Evolutionary conservation across 176 grass and related monocot genomes (phyloP).

Genomic region (Tuctoria greenei): DNA sequence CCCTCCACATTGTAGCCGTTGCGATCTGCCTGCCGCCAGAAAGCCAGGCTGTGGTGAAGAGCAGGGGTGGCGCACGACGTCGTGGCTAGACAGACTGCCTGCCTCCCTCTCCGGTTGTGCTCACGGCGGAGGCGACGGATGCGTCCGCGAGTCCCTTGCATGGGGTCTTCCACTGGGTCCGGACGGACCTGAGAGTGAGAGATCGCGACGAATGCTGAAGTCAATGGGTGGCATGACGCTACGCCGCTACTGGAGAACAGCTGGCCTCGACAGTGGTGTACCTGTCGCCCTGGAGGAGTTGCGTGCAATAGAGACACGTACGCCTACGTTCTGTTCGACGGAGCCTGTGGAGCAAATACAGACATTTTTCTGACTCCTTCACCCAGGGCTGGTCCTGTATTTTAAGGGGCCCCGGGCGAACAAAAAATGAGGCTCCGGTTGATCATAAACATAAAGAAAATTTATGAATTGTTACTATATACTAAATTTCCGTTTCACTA

Average conservation of each 20-base stretch:
- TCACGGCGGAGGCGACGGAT: slow-evolving; percentile 4
- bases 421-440: no score
- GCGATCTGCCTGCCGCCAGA: neutral
- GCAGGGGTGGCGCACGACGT: no score
- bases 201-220: neutral
- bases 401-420: no score
- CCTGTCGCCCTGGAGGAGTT: slow-evolving; percentile 20
- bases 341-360: neutral
- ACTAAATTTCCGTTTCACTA: no score
- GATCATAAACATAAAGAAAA: no score
- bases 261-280: slow-evolving; percentile 24
- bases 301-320: slow-evolving; percentile 19
- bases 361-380: no score
- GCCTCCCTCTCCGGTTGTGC: neutral
- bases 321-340: neutral
- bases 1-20: slow-evolving; percentile 4
- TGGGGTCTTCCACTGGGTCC: neutral
- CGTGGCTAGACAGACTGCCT: no score
- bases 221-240: neutral
- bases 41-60: slow-evolving; percentile 1
- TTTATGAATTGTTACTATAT: no score
- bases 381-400: no score
- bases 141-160: neutral
- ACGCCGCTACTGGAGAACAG: slow-evolving; percentile 17
- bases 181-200: neutral